Evolutionary conservation across 75 land plant genomes (phyloP), one percentile per base, ranked within the genome.

Genomic region (Chamaecyparis obtusa): DNA sequence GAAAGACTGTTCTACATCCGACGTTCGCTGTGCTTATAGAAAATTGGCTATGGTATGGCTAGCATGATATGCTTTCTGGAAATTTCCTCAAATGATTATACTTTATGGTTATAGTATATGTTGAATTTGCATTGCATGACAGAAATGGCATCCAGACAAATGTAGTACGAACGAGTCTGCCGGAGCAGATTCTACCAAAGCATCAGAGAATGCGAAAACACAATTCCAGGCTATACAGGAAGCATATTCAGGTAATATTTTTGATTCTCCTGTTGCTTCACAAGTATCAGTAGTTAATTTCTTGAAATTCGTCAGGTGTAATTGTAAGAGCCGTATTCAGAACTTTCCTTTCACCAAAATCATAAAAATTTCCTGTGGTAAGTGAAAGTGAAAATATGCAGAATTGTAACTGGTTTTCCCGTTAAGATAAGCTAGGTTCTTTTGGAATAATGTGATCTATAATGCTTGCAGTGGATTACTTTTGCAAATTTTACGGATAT

Each of bases 141-240:
- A 94, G 96, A 93, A 85, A 86, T 94, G 94, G 94, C 96, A 94
- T 69, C 96, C 94, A 27, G 96, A 94, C 88, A 90, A 92, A 6
- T 92, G 90, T 55, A 86, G 89, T 3, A 91, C 93, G 0, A 87
- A 91, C 4, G 93, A 91, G 16, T 87, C 88, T 78, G 21, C 89
- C 30, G 85, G 88, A 83, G 85, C 55, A 56, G 87, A 89, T n/a
- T 33, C 76, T 72, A 10, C 3, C 32, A 33, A 72, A 33, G 69
- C 69, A 64, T 80, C 49, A 49, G 93, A 93, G 64, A 91, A 92
- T 60, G 91, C 94, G 8, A 94, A 94, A 88, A 88, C 87, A 87
- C 91, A 89, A 81, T 94, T 94, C 43, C 94, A 94, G 83, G 87
- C 88, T 21, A 91, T 94, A 32, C 96, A 94, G 17, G 90, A 90